Evolutionary conservation across 2,329 filamentous ascomycete species (phyloP), one percentile per base, ranked within the genome.

Genomic region (Teratosphaeria nubilosa): DNA sequence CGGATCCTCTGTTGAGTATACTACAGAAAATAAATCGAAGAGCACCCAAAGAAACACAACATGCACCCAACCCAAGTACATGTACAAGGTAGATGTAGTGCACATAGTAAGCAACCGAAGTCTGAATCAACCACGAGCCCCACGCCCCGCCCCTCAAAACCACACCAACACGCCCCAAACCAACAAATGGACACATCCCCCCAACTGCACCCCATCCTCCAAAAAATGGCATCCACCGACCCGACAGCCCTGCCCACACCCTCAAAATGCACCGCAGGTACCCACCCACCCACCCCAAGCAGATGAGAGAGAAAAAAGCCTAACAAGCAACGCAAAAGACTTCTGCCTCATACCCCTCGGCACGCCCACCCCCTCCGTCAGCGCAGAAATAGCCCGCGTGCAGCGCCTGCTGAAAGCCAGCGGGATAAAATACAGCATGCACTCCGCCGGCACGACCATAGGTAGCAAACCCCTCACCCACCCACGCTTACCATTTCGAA

Each of bases 391-490:
- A 31, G 92, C 92, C 34, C 86, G 88, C 62, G 90, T 97, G 41
- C 92, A 97, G 76, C 84, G 86, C 58, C 80, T 97, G 37, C 81
- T 99, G 67, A 85, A 87, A 73, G 84, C 83, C 56, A 94, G 87
- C 65, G 90, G 90, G 1, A 73, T 97, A 62, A 86, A 84, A 63
- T 92, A 91, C 71, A 85, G 82, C 53, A 94, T 97, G 90, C 92
- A 97, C 75, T 91, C 89, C 27, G 91, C 91, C 1, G 94, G 92
- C 13, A 96, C 92, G 0, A 97, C 92, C 0, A 82, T 97, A 57
- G 91, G 90, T 94, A 77, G n/a, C n/a, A 59, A 85, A 25, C 37
- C 13, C 24, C 34, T 30, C 31, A 30, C 10, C 41, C 41, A 1
- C 20, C 51, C 4, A 10, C 20, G 5, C 22, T 10, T 53, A 53